Conservation (phyloP, 371 early-diverging fungal genomes). For the Mortierella sp. region DNA sequence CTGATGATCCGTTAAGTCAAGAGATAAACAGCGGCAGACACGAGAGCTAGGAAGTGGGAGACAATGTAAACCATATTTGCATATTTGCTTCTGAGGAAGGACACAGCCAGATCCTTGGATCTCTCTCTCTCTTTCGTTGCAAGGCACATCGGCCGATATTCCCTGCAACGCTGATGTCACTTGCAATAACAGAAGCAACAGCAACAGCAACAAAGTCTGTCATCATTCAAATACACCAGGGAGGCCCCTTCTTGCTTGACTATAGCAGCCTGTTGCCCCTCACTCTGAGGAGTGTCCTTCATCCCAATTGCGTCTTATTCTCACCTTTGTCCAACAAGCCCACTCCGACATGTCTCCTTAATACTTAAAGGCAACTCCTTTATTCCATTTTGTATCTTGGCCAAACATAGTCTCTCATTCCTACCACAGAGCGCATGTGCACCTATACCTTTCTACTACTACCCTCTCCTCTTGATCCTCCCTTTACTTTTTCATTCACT, state of each 20-base stretch:
- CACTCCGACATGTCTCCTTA: not conserved
- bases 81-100: not conserved
- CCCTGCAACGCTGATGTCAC: not conserved
- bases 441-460: not conserved
- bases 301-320: not conserved
- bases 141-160: not conserved
- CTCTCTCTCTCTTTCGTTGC: not conserved
- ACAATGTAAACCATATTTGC: not conserved
- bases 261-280: too few species aligned
- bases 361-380: not conserved
- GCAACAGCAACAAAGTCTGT: not conserved
- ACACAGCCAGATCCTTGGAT: not conserved
- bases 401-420: not conserved
- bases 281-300: too few species aligned
- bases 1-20: too few species aligned
- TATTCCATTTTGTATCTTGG: not conserved
- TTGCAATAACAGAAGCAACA: not conserved
- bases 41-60: not conserved
- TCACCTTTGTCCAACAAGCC: too few species aligned
- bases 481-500: not conserved
- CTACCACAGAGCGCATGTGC: not conserved
- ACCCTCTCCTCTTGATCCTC: not conserved
- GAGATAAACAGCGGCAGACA: not conserved
- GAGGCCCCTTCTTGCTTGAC: not conserved
- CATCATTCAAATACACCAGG: not conserved